Evolutionary conservation across 768 basidiomycete species (phyloP).

Genomic region (Auriculariales sp.): DNA sequence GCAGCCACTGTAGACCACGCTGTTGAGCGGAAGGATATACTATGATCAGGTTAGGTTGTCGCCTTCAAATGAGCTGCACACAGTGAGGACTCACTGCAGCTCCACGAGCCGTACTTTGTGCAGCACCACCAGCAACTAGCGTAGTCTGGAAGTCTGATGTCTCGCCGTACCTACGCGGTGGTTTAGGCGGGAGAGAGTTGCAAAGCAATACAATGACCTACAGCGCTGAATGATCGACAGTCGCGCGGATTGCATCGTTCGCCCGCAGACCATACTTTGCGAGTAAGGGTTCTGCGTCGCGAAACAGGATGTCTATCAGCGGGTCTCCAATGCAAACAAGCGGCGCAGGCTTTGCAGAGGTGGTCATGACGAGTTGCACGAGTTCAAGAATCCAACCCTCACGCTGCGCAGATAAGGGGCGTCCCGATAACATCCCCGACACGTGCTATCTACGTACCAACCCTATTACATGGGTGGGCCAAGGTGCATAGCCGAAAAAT

Average conservation of each 20-base stretch:
- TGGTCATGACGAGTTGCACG: no score
- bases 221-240: constrained; percentile 76
- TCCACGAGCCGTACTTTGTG: constrained; percentile 91
- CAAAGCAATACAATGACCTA: constrained; percentile 22
- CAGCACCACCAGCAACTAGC: constrained; percentile 94
- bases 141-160: constrained; percentile 62
- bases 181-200: constrained; percentile 1
- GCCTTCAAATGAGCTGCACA: constrained; percentile 5
- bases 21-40: constrained; percentile 80
- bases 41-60: constrained; percentile 17
- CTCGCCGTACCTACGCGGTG: constrained; percentile 64
- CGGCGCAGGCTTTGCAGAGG: no score
- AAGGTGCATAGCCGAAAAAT: no score
- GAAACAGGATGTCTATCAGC: constrained; percentile 90
- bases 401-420: no score
- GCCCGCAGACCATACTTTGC: constrained; percentile 82
- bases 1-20: constrained; percentile 87
- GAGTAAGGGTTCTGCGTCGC: constrained; percentile 66
- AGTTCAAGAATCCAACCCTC: no score
- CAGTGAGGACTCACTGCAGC: constrained; percentile 58
- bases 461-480: no score
- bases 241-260: constrained; percentile 93
- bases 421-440: no score
- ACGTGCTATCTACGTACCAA: no score
- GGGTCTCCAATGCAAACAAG: constrained; percentile 93